Evolutionary conservation across 805 yeast genomes (phyloP), one percentile per base, ranked within the genome.

Genomic region (Saccharomyces mikatae): DNA sequence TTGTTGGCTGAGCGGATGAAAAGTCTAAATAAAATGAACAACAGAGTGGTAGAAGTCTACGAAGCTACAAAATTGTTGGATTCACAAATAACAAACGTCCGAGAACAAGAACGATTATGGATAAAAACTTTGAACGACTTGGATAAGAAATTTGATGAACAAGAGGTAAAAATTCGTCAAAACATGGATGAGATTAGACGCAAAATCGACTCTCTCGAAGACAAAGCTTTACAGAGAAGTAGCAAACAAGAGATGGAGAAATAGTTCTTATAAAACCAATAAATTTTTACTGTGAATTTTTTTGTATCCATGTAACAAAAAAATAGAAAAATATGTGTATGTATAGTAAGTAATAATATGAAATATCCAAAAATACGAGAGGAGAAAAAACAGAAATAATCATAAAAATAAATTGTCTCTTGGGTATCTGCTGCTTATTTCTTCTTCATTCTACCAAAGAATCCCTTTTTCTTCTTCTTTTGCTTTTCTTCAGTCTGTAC

Each of bases 391-490:
- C 36, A 46, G 24, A 36, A 30, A 24, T 41, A 36, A 46, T 28
- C 53, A 31, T 14, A 14, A 36, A 17, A 36, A 36, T n/a, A 36
- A 36, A 36, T 11, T 36, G 22, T 36, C 24, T 17, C 10, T 6
- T 8, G 22, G 44, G 24, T 36, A 36, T 17, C 44, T 6, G 13
- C 22, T 3, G 44, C 24, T 17, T 36, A 32, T 47, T 59, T 58
- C 61, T 75, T 71, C 74, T 82, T 82, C 78, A 81, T 82, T 65
- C 85, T 79, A 52, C 96, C 89, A 67, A 92, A 90, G 49, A 89
- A 71, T 4, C 94, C 89, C 62, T 81, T 79, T 80, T 86, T 88
- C 80, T 86, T 83, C 80, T 87, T 86, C 74, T 80, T 78, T 65
- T 75, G 74, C 67, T 73, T 64, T 31, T 65, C 69, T 14, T 55